Evolutionary conservation across 768 basidiomycete species (phyloP).

Genomic region (Suillus tomentosus): DNA sequence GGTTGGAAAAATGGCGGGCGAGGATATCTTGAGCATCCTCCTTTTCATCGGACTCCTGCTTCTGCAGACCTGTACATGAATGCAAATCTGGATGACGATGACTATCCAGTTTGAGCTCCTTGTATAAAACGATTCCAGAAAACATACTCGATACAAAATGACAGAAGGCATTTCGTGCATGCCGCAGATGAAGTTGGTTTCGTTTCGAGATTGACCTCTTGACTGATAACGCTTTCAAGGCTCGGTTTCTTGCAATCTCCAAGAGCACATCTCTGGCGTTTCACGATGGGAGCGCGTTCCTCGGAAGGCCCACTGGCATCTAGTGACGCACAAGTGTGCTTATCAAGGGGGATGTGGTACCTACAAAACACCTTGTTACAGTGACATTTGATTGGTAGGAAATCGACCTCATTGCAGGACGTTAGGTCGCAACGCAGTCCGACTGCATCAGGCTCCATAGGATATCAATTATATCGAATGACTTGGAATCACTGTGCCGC

Average conservation of each 20-base stretch:
- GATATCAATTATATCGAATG: constrained; percentile 10
- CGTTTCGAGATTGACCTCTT: constrained; percentile 16
- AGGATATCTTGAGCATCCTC: constrained; percentile 54
- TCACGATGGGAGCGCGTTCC: constrained; percentile 18
- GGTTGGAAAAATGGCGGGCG: constrained; percentile 48
- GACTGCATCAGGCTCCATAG: constrained; percentile 50
- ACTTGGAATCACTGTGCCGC: neutral
- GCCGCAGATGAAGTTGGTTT: constrained; percentile 26
- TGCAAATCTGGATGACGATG: constrained; percentile 72
- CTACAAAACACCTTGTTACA: constrained; percentile 66
- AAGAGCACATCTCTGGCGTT: constrained; percentile 51
- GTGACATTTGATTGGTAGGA: constrained; percentile 72
- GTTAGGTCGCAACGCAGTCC: constrained; percentile 67
- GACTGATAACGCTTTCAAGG: constrained; percentile 43
- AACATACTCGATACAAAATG: constrained; percentile 67
- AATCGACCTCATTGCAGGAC: constrained; percentile 66
- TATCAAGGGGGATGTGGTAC: constrained; percentile 58
- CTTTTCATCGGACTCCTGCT: constrained; percentile 37
- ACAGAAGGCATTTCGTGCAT: constrained; percentile 54
- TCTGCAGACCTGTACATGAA: constrained; percentile 42
- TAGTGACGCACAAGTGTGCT: constrained; percentile 53
- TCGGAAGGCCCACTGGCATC: constrained; percentile 6
- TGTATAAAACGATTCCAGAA: constrained; percentile 6
- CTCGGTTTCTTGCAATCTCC: constrained; percentile 55
- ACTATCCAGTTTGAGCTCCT: constrained; percentile 37